These are phyloP conservation scores for Medicago lupulina DNA, from an alignment of 306 rosid species.

Conservation along the genomic window DNA sequence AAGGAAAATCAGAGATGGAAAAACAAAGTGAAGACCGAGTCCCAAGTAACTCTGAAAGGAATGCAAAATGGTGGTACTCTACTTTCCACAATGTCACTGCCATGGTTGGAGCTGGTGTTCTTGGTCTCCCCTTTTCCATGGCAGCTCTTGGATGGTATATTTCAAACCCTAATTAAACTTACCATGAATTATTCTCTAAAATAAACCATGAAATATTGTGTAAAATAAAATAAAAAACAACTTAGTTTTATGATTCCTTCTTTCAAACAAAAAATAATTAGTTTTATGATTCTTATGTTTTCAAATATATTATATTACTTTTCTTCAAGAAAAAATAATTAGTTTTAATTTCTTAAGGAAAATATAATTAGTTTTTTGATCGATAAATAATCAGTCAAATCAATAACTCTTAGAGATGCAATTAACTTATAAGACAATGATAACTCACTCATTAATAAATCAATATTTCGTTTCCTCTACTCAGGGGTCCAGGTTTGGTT, in stretches of 20 bases:
- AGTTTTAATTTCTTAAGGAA: no score
- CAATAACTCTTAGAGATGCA: no score
- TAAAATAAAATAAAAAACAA: neutral
- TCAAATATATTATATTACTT: no score
- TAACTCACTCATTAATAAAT: neutral
- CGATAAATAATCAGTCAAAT: no score
- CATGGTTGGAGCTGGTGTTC: slow-evolving; percentile 91
- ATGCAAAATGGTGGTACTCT: slow-evolving; percentile 40
- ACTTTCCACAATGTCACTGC: slow-evolving; percentile 86
- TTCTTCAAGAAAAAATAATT: no score
- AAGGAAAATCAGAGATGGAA: slow-evolving; percentile 43
- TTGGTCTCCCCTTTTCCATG: slow-evolving; percentile 76
- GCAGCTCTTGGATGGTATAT: slow-evolving; percentile 72
- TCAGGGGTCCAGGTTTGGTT: slow-evolving; percentile 78
- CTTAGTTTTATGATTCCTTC: no score
- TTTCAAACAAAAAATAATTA: no score
- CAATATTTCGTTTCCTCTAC: neutral
- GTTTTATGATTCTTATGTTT: no score
- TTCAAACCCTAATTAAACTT: neutral
- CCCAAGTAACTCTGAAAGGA: slow-evolving; percentile 73
- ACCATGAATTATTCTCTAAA: no score
- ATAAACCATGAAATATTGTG: neutral
- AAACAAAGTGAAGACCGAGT: slow-evolving; percentile 73
- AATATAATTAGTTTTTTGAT: no score
- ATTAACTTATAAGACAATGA: no score